These are phyloP conservation scores for Apodospora peruviana DNA, from an alignment of 495 filamentous ascomycete species.

Conservation along the genomic window DNA sequence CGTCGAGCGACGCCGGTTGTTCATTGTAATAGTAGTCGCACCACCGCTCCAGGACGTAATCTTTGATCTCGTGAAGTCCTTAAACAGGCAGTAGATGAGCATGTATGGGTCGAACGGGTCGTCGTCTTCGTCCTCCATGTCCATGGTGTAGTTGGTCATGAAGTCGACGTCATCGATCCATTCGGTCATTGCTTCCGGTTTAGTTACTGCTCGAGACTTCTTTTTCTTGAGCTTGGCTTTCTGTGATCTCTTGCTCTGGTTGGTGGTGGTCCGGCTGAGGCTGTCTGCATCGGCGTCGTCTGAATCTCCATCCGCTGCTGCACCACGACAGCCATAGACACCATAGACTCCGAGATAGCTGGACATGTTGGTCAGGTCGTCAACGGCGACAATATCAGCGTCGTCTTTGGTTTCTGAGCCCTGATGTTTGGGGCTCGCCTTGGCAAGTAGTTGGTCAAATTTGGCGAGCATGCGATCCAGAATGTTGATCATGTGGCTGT, in stretches of 20 bases:
- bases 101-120: background rate
- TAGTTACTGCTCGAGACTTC: background rate
- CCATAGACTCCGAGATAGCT: slow-evolving; percentile 18
- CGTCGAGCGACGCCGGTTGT: background rate
- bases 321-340: too few species aligned
- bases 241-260: background rate
- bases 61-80: background rate
- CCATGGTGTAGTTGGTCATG: background rate
- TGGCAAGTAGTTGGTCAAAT: slow-evolving; percentile 11
- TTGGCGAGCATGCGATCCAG: slow-evolving; percentile 19
- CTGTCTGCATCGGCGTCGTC: background rate
- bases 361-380: slow-evolving; percentile 25
- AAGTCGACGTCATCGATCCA: background rate
- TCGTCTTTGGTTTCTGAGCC: background rate
- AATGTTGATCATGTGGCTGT: slow-evolving; percentile 21
- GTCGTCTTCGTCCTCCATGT: background rate
- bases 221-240: background rate
- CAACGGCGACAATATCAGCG: slow-evolving; percentile 1
- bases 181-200: background rate
- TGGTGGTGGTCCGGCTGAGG: background rate
- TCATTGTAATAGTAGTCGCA: slow-evolving; percentile 1
- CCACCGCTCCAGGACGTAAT: background rate
- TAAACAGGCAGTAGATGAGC: background rate
- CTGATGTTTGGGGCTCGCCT: background rate
- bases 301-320: too few species aligned